These are phyloP conservation scores for Eucalyptus fibrosa DNA, from an alignment of 345 rosid species.

Conservation along the genomic window DNA sequence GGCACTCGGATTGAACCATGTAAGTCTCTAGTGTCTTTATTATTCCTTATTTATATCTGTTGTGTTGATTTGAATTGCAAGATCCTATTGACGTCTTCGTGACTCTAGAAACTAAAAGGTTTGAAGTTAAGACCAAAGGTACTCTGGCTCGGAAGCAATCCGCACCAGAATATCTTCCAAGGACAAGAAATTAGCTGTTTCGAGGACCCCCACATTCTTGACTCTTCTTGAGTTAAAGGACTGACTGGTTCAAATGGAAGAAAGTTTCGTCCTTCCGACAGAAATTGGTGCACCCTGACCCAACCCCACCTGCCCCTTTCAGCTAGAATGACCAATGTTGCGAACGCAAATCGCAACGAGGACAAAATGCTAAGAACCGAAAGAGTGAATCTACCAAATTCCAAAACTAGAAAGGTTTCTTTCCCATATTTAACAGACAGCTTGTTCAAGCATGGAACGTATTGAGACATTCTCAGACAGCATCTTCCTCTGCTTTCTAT, in stretches of 20 bases:
- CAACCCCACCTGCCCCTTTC: not conserved
- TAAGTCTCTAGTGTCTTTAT: not conserved
- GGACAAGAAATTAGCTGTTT: not conserved
- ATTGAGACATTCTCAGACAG: not conserved
- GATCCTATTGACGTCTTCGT: too few species aligned
- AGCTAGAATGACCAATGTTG: not conserved
- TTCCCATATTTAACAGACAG: not conserved
- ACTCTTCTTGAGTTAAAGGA: not conserved
- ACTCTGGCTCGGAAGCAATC: not conserved
- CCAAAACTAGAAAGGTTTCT: not conserved
- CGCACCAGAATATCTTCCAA: not conserved
- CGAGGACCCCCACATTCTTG: not conserved
- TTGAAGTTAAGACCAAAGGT: not conserved
- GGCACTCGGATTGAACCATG: rapidly evolving
- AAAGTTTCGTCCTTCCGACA: not conserved
- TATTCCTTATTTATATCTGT: too few species aligned
- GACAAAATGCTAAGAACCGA: not conserved
- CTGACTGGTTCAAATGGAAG: not conserved
- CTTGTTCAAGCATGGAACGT: not conserved
- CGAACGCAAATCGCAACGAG: not conserved
- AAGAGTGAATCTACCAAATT: not conserved
- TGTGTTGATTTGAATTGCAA: too few species aligned
- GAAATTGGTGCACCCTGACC: not conserved
- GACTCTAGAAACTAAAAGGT: not conserved
- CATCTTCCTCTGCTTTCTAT: not conserved